phyloP scores from a whole-genome alignment of 768 basidiomycete species.

The Boletus eberwhitei region DNA sequence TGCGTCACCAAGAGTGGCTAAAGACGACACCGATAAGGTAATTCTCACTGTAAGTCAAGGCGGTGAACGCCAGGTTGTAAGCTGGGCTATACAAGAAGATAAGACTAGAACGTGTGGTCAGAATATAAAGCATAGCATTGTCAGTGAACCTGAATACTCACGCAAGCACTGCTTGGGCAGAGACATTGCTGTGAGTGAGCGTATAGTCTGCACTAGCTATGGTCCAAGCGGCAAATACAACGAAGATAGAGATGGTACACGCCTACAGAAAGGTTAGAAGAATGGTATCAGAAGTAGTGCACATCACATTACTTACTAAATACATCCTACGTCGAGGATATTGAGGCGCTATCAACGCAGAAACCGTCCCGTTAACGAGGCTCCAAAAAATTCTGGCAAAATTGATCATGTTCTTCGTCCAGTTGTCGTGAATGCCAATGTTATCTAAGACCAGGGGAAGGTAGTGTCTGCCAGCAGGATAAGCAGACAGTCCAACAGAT shows the following conservation, averaged over 20 bases:
- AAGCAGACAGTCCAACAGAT: not conserved
- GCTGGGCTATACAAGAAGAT: conserved; percentile 17
- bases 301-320: conserved; percentile 8
- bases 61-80: conserved; percentile 10
- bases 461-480: conserved; percentile 3
- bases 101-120: conserved; percentile 2
- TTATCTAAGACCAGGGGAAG: conserved; percentile 14
- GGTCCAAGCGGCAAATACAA: conserved; percentile 16
- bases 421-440: conserved; percentile 20
- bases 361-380: not conserved
- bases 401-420: conserved; percentile 14
- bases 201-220: conserved; percentile 18
- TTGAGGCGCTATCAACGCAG: conserved; percentile 4
- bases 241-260: conserved; percentile 15
- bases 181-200: not conserved
- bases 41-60: conserved; percentile 9
- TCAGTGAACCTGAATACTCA: not conserved
- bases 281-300: not conserved
- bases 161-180: conserved; percentile 8
- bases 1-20: not conserved
- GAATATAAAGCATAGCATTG: not conserved
- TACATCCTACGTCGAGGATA: conserved; percentile 18
- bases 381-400: conserved; percentile 11
- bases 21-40: no score
- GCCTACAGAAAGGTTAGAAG: not conserved